Evolutionary conservation across 2,329 filamentous ascomycete species (phyloP), one percentile per base, ranked within the genome.

Genomic region (Talaromyces sp.): DNA sequence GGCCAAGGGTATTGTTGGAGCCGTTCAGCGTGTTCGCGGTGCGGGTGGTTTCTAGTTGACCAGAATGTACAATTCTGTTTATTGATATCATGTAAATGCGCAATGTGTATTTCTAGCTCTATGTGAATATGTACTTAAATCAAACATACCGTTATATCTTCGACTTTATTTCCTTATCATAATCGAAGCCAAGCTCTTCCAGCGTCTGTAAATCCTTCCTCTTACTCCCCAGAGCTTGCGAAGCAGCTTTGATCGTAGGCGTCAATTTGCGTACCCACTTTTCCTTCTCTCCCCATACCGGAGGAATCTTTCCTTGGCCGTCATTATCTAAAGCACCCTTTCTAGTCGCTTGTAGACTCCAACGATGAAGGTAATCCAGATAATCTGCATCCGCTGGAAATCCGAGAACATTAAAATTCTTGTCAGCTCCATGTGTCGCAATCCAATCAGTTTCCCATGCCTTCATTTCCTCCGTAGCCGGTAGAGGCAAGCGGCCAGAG

Each of bases 401-500:
- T 6, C 78, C 77, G 2, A 88, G 72, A 0, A 84, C 74, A 67
- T 88, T 87, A 61, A 88, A 88, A 3, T 72, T 71, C 16, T 80
- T 79, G 1, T 82, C 82, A 10, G 73, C 73, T 1, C 85, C 85
- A 39, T 76, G 78, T 56, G 81, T 75, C 0, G 72, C 72, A 65
- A 81, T 69, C 3, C 74, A 72, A 0, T 70, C 66, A 2, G 74
- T 63, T 73, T 91, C 90, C 92, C 91, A 96, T 1, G 72, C 72
- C 63, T 82, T 76, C 89, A 97, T 96, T 60, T 87, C 86, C 0
- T 79, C 73, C 1, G 74, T 75, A 0, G 85, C 72, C 0, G 93
- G 93, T 9, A 97, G 79, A 0, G 77, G 68, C 0, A 97, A 79
- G 0, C 86, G 80, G 39, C 90, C 90, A 0, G 91, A 86, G 85